A percentile compares a stretch with the other conserved stretches of the same genome.
These are phyloP conservation scores for Alternaria sp. DNA, from an alignment of 2,329 filamentous ascomycete genomes.

Conservation along the genomic window DNA sequence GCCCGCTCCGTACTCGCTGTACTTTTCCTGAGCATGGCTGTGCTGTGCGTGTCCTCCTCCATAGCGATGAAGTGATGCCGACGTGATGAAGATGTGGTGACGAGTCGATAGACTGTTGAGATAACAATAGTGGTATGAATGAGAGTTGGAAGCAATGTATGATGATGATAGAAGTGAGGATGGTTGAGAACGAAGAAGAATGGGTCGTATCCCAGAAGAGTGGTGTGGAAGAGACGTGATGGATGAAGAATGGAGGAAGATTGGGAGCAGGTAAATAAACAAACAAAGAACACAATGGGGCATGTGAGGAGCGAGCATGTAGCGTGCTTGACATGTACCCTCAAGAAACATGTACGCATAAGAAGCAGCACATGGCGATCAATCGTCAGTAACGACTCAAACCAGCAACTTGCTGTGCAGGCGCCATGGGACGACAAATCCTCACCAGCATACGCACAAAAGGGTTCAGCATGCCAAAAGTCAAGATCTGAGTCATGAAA, in stretches of 20 bases:
- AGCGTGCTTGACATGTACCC: not conserved
- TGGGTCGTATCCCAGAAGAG: not conserved
- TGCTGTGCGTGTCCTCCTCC: not conserved
- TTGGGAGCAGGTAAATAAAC: not conserved
- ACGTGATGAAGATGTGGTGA: not conserved
- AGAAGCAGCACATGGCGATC: not conserved
- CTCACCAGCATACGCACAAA: not conserved
- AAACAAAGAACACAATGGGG: not conserved
- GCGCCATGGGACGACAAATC: too few species aligned
- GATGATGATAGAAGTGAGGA: not conserved
- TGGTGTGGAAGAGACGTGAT: not conserved
- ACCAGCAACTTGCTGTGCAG: too few species aligned
- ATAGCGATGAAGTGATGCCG: not conserved
- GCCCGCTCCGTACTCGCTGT: not conserved
- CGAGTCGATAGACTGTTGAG: not conserved
- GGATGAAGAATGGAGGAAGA: not conserved
- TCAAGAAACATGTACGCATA: not conserved
- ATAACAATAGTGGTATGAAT: not conserved
- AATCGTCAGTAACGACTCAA: not conserved
- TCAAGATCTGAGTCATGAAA: not conserved
- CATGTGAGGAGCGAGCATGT: not conserved
- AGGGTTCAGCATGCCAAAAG: accelerated
- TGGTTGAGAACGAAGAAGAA: not conserved
- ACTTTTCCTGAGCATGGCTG: too few species aligned
- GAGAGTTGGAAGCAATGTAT: not conserved